Base-by-base conservation (phyloP, 176 grass and related monocot genomes). In the Musa acuminata region DNA sequence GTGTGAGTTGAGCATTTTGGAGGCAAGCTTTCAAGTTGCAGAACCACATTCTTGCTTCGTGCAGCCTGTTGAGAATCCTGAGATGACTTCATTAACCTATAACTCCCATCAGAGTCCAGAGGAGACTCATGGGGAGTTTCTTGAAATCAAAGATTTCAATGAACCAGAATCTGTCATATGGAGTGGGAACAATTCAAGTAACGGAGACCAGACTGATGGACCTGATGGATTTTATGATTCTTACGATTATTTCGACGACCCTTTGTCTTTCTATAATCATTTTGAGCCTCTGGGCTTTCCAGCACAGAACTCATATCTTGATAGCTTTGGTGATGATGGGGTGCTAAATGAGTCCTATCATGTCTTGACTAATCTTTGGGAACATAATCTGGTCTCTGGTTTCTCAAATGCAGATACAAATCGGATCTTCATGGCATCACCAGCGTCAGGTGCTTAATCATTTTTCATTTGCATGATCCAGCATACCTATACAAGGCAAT, bases 81-180 rank as follows among this genome's bases (percentile, higher is more conserved):
- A 49, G 52, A 62, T 85, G 57, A 62, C 74, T 59, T 64, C 74
- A 27, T 63, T 76, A 20, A 20, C 49, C 9, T 51, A 10, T 51
- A 51, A 17, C 49, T 14, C 53, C 8, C 19, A 76, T 19, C 24
- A 64, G 13, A 29, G 13, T 49, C 74, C 26, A 19, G n/a, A 23
- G 25, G 49, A 75, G 78, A 79, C 63, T 79, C 82, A 81, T 51
- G 89, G 84, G 11, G 92, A 96, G 68, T 92, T 89, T 69, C 74
- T 96, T 82, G 92, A 96, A 80, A 89, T 96, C 35, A 92, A 86
- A 8, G 92, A 92, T 89, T 83, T 96, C 68, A 66, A 76, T 62
- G 83, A 86, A 67, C 65, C 79, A 51, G 88, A 85, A 9, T 80
- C 81, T 80, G 9, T 77, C 59, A 72, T 77, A 70, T 82, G 81